Percentiles rank a stretch among this genome's conserved stretches.
phyloP scores from a whole-genome alignment of 176 grass and related monocot species.

The Areca catechu region DNA sequence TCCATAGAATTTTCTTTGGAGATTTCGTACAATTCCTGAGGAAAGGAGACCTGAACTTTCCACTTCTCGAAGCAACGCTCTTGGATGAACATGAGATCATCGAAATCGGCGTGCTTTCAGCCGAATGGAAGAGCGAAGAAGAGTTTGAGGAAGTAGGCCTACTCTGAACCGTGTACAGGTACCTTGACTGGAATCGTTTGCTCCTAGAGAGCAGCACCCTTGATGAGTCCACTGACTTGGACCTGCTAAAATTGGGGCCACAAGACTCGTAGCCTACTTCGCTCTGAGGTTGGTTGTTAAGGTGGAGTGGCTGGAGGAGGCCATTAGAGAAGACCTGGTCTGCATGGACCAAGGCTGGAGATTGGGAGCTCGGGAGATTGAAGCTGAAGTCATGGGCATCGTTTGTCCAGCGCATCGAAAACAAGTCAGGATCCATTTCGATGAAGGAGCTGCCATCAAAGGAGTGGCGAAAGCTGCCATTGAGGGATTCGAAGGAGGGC shows the following conservation, averaged over 20 bases:
- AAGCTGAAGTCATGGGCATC: constrained; percentile 23
- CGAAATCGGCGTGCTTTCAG: constrained; percentile 58
- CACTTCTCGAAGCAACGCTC: not conserved
- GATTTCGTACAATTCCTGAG: constrained; percentile 20
- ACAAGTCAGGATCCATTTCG: constrained; percentile 68
- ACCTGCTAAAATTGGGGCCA: too few relatives aligned
- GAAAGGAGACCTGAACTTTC: not conserved
- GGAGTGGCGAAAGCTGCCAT: constrained; percentile 34
- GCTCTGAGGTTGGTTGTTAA: not conserved
- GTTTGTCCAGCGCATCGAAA: constrained; percentile 81
- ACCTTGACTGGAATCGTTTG: too few relatives aligned
- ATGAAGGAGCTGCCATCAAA: constrained; percentile 49
- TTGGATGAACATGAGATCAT: not conserved
- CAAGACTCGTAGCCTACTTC: too few relatives aligned
- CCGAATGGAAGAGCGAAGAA: constrained; percentile 65
- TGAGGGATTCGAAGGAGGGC: constrained; percentile 9
- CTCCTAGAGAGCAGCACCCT: too few relatives aligned
- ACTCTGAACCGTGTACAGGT: not conserved
- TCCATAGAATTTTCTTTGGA: constrained; percentile 49
- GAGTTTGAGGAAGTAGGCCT: constrained; percentile 23
- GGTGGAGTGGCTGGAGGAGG: constrained; percentile 16
- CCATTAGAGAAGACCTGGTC: constrained; percentile 46
- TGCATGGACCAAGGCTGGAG: constrained; percentile 23
- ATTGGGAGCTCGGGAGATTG: constrained; percentile 9
- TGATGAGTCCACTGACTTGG: too few relatives aligned